These are phyloP conservation scores for Helianthus tuberosus DNA, from an alignment of 129 eudicot species.

Conservation along the genomic window DNA sequence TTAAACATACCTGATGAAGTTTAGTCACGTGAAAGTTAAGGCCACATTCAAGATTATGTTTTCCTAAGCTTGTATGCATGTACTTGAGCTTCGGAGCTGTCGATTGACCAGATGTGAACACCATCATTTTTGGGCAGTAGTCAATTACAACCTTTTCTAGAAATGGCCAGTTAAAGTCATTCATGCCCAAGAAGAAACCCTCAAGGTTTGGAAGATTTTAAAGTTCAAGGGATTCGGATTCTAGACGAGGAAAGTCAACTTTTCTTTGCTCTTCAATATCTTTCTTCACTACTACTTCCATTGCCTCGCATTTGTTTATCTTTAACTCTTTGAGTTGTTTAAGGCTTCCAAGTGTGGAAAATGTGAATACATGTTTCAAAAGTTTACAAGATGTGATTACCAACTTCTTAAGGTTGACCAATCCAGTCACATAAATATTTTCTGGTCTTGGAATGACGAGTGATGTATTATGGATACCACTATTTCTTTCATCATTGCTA, in stretches of 20 bases:
- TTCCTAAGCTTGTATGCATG: slow-evolving; percentile 9
- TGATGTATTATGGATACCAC: no score
- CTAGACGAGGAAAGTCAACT: slow-evolving; percentile 15
- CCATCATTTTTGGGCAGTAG: not conserved
- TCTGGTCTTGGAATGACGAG: no score
- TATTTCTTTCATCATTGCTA: no score
- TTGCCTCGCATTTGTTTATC: not conserved
- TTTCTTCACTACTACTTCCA: slow-evolving; percentile 17
- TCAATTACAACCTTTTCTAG: not conserved
- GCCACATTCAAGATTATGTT: slow-evolving; percentile 1
- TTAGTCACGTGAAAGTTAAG: not conserved
- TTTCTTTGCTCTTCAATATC: not conserved
- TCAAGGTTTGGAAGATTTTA: not conserved
- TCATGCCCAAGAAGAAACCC: slow-evolving; percentile 23
- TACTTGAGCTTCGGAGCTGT: slow-evolving; percentile 9
- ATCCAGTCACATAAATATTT: no score
- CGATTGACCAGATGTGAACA: slow-evolving; percentile 3
- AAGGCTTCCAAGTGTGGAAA: slow-evolving; percentile 18
- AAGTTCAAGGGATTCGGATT: not conserved
- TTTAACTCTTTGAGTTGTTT: not conserved
- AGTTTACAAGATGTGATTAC: not conserved
- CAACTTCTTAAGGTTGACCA: slow-evolving; percentile 1
- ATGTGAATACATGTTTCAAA: slow-evolving; percentile 19
- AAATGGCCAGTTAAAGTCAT: slow-evolving; percentile 8
- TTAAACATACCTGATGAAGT: no score